Conservation (phyloP, 1,139 yeast genomes). For the Scheffersomyces lignicola region DNA sequence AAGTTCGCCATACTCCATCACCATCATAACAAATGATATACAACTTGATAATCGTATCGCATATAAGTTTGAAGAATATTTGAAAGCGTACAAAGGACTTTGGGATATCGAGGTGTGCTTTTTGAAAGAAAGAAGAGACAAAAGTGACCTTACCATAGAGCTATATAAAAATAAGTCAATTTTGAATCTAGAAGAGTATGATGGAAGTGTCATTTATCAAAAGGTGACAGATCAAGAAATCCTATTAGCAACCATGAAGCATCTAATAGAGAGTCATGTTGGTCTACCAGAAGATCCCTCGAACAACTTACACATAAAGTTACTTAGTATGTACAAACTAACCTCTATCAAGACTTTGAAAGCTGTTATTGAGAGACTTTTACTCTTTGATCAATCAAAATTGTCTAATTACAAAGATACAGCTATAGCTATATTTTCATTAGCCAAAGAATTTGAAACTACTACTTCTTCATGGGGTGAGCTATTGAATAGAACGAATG, state of each 20-base stretch:
- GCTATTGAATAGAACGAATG: neutral
- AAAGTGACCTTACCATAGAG: too few relatives aligned
- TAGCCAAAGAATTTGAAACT: neutral
- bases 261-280: conserved; percentile 4
- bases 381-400: neutral
- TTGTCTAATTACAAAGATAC: neutral
- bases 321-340: neutral
- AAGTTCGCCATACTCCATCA: too few relatives aligned
- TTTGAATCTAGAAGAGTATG: too few relatives aligned
- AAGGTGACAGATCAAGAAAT: too few relatives aligned
- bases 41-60: too few relatives aligned
- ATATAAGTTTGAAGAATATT: too few relatives aligned
- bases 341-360: neutral
- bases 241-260: neutral
- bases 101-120: too few relatives aligned
- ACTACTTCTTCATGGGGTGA: neutral
- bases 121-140: too few relatives aligned
- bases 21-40: too few relatives aligned
- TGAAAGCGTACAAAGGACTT: too few relatives aligned
- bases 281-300: conserved; percentile 7
- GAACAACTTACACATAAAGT: conserved; percentile 5
- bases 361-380: neutral
- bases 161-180: too few relatives aligned
- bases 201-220: too few relatives aligned
- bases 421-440: neutral